Conservation (phyloP, 2,329 filamentous ascomycete species). For the Xylaria multiplex region DNA sequence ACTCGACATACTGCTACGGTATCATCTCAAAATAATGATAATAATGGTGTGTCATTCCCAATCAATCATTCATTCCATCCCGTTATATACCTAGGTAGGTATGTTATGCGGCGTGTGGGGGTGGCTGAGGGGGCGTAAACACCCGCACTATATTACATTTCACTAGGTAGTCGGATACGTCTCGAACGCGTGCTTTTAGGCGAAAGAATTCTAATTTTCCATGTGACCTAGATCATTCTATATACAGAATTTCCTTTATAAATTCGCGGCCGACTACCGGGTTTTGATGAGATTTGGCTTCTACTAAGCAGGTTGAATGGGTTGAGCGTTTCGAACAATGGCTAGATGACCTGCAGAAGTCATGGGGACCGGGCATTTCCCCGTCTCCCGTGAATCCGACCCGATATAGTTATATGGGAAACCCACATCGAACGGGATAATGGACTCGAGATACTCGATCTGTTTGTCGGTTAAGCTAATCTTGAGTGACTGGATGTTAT, state of each 20-base stretch:
- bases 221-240: too few species aligned
- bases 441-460: slow-evolving; percentile 61
- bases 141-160: too few species aligned
- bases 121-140: too few species aligned
- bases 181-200: too few species aligned
- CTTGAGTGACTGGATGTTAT: slow-evolving; percentile 64
- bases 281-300: too few species aligned
- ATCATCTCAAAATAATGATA: slow-evolving; percentile 35
- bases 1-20: slow-evolving; percentile 36
- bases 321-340: slow-evolving; percentile 22
- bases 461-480: slow-evolving; percentile 60
- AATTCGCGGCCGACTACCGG: too few species aligned
- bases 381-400: slow-evolving; percentile 40
- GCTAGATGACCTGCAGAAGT: slow-evolving; percentile 18
- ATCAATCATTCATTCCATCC: background rate
- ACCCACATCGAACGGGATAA: slow-evolving; percentile 62
- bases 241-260: too few species aligned
- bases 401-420: slow-evolving; percentile 60
- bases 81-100: too few species aligned
- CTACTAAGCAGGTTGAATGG: slow-evolving; percentile 19
- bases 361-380: background rate
- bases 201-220: too few species aligned
- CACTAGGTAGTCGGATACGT: too few species aligned
- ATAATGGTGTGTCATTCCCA: slow-evolving; percentile 46
- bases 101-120: too few species aligned